Evolutionary conservation across 1,284 basidiomycete species (phyloP), one percentile per base, ranked within the genome.

Genomic region (Ganoderma boninense): DNA sequence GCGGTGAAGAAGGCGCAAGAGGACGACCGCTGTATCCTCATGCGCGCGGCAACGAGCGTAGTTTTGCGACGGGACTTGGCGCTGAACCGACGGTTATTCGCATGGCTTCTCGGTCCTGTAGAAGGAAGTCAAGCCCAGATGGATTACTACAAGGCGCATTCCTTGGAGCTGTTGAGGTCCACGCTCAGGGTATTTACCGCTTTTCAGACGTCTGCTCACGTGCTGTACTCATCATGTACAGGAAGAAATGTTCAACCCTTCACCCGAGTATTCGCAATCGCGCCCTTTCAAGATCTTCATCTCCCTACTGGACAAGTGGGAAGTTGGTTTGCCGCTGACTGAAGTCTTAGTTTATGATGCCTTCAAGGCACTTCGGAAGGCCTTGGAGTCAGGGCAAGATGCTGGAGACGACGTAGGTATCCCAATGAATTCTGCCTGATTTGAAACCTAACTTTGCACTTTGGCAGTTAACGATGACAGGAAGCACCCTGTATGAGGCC

Each of bases 211-310:
- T 57, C 32, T 11, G 40, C 20, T 11, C 10, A 8, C 23, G 16
- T 8, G 49, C 49, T 64, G 13, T 56, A 32, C 52, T 64, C 18
- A 56, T 14, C 4, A 46, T 44, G 23, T 52, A 40, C 73, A 93
- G 90, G 85, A 87, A 44, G 94, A 96, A 72, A 95, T 96, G 93
- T 85, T 88, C 72, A 82, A 87, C 35, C 89, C 90, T 0, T 90
- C 89, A 0, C 84, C 87, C 61, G 92, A 96, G 70, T 90, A 92
- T 70, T 85, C 91, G 0, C 92, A 94, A 71, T 90, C 93, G 0
- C 89, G 94, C 20, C 96, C 98, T 0, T 99, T 96, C 87, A 97
- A 97, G 81, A 94, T 99, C 61, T 97, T 98, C 80, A 91, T 99
- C 38, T 97, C 97, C 0, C 81, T 99, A 20, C 84, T 99, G 72